phyloP scores from a whole-genome alignment of 352 stramenopile genomes.

The Phytophthora agathidicida region DNA sequence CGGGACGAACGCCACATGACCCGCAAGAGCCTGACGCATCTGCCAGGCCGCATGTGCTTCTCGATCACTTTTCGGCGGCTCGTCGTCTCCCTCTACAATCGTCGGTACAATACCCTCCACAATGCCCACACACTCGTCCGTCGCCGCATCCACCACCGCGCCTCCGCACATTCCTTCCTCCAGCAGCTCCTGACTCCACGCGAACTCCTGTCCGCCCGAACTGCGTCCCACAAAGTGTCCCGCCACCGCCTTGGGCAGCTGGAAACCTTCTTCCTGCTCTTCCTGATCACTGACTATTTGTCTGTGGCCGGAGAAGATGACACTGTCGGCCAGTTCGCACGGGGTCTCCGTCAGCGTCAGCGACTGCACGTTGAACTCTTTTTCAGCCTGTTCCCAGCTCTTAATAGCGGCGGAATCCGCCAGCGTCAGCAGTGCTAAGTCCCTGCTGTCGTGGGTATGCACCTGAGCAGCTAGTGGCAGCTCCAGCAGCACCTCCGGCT shows the following conservation, averaged over 20 bases:
- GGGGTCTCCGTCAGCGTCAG: constrained; percentile 33
- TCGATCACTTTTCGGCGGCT: constrained; percentile 26
- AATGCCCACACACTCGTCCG: constrained; percentile 61
- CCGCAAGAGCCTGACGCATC: constrained; percentile 71
- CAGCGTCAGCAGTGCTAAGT: constrained; percentile 67
- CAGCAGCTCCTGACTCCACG: constrained; percentile 72
- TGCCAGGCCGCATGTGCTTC: constrained; percentile 34
- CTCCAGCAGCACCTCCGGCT: constrained; percentile 55
- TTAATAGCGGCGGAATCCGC: constrained; percentile 32
- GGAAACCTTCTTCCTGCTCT: constrained; percentile 17
- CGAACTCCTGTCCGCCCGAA: constrained; percentile 68
- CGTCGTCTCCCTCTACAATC: constrained; percentile 24
- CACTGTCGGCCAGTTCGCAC: constrained; percentile 38
- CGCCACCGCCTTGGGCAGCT: constrained; percentile 50
- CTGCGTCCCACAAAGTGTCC: constrained; percentile 71
- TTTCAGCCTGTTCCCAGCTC: constrained; percentile 27
- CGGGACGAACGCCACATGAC: constrained; percentile 76
- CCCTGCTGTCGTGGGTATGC: constrained; percentile 55
- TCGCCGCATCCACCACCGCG: constrained; percentile 49
- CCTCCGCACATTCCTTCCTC: constrained; percentile 87
- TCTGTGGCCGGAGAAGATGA: constrained; percentile 62
- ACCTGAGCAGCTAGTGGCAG: constrained; percentile 59
- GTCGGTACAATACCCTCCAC: constrained; percentile 81
- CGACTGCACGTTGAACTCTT: constrained; percentile 42
- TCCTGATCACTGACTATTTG: constrained; percentile 13